Conservation (phyloP, 1,139 yeast genomes). For the Eremothecium coryli region DNA sequence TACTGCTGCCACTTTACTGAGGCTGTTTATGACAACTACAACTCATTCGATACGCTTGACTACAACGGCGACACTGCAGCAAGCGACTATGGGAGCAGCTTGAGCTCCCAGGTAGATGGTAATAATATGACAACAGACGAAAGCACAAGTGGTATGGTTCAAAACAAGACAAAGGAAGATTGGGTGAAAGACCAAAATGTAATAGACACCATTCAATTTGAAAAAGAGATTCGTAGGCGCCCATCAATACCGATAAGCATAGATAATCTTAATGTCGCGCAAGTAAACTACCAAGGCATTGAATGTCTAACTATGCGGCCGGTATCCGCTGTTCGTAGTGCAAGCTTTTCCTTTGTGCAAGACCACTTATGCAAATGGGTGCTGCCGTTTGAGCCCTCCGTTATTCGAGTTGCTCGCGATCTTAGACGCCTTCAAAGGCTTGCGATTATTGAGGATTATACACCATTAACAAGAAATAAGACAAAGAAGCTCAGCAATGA, state of each 20-base stretch:
- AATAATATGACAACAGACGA: neutral
- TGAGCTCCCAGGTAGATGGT: neutral
- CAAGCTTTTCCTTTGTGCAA: constrained; percentile 41
- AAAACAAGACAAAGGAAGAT: neutral
- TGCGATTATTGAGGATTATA: neutral
- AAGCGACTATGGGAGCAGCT: neutral
- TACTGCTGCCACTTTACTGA: neutral
- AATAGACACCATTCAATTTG: constrained; percentile 9
- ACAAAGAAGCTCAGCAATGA: neutral
- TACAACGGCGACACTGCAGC: neutral
- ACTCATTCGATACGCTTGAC: neutral
- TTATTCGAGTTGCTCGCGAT: constrained; percentile 26
- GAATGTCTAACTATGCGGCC: no score
- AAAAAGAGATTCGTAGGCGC: constrained; percentile 34
- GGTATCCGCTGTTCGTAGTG: no score
- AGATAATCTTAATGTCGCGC: neutral
- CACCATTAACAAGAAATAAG: neutral
- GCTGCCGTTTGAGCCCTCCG: constrained; percentile 29
- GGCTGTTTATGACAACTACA: neutral
- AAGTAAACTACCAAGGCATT: neutral
- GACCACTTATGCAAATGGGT: constrained; percentile 32
- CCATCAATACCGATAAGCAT: constrained; percentile 35
- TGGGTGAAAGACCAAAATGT: neutral
- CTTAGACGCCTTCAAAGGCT: constrained; percentile 12
- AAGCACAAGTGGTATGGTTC: neutral